Evolutionary conservation across 495 filamentous ascomycete genomes (phyloP), one percentile per base, ranked within the genome.

Genomic region (Podospora tetraspora): DNA sequence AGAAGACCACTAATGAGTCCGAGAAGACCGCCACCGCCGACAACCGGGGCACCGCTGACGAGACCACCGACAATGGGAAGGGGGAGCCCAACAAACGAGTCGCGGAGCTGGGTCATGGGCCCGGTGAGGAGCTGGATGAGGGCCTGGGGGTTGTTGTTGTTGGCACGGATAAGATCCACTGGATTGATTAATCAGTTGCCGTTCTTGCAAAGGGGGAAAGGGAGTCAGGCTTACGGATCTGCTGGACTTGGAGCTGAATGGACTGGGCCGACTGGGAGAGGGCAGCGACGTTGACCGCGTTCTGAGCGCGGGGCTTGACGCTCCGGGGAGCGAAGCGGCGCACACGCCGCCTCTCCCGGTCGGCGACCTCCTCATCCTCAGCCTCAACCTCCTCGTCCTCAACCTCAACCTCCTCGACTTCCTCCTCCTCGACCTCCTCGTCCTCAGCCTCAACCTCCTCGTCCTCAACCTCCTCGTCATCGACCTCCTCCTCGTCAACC

Each of bases 111-210:
- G 11, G 61, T 57, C 64, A 72, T 43, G 57, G 66, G 72, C 3
- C 3, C 29, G 34, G 59, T 25, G 27, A 74, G 61, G 43, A 65
- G 62, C 16, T 63, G 21, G 0, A 57, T 16, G 3, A 74, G 32
- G 37, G 59, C 67, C 8, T 69, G 30, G 25, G 62, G 29, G 62
- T 65, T 25, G 43, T 10, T 13, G 25, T 62, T 32, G 52, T 68
- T 59, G n/a, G 64, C 2, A 10, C 69, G 23, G 21, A 73, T 64
- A 57, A 69, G 24, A n/a, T 66, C 29, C 29, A 68, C 69, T 71
- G 61, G 7, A 11, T 27, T 37, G 24, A 24, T 12, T 37, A 5
- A 24, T 59, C 5, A 32, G 22, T 59, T 43, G 16, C 8, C 27
- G 30, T 19, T 12, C n/a, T 59, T n/a, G 19, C 9, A 8, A 1